These are phyloP conservation scores for Stentor roeselii DNA, from an alignment of 73 alveolate species.

Conservation along the genomic window DNA sequence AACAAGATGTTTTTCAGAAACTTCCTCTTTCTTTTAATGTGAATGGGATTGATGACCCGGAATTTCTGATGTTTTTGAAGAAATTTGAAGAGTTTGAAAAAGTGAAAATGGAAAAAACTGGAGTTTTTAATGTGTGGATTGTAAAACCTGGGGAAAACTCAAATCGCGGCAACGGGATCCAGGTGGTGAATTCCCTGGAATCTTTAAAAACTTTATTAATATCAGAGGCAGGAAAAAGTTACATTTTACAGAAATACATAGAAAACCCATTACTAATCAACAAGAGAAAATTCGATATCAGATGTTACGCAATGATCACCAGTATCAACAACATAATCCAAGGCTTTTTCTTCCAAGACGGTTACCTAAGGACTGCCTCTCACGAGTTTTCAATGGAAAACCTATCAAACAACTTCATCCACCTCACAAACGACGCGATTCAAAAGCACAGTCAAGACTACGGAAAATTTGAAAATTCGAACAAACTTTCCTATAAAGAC, in stretches of 20 bases:
- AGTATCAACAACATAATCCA: slow-evolving; percentile 69
- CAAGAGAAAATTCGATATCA: slow-evolving; percentile 93
- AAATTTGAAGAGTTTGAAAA: not conserved
- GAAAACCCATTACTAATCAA: slow-evolving; percentile 89
- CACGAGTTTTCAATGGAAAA: slow-evolving; percentile 62
- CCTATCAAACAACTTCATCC: slow-evolving; percentile 81
- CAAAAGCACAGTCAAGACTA: slow-evolving; percentile 87
- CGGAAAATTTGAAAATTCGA: slow-evolving; percentile 90
- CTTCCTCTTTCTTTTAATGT: not conserved
- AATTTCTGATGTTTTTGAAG: not conserved
- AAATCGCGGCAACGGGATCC: slow-evolving; percentile 52
- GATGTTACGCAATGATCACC: slow-evolving; percentile 82
- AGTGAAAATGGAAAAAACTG: not conserved
- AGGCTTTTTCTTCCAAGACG: slow-evolving; percentile 77
- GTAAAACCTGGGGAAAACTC: slow-evolving; percentile 55
- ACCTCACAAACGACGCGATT: slow-evolving; percentile 94
- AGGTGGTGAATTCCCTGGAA: slow-evolving; percentile 12
- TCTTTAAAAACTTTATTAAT: too few relatives aligned
- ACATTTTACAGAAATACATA: slow-evolving; percentile 84
- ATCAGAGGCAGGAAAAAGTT: slow-evolving; percentile 28
- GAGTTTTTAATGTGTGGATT: slow-evolving; percentile 39
- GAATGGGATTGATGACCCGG: not conserved
- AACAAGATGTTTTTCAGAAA: not conserved
- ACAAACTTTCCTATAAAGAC: slow-evolving; percentile 71
- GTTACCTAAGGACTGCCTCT: slow-evolving; percentile 77